Base-by-base conservation (phyloP, 2,329 filamentous ascomycete species). In the Aspergillus cejpii region DNA sequence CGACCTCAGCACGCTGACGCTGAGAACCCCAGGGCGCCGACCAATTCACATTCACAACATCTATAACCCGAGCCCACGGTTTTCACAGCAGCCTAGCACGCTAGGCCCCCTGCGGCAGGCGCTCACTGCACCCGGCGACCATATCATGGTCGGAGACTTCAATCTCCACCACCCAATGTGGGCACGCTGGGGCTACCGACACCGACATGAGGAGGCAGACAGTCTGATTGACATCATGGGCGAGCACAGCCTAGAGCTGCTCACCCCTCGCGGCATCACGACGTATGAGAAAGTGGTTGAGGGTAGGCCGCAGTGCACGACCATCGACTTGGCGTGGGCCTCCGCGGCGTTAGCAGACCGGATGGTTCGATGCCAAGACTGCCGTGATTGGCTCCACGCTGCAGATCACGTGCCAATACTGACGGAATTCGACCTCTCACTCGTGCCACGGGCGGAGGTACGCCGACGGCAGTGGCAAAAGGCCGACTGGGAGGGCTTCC, bases 1-100 rank as follows among this genome's bases (percentile, higher is more conserved):
- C 29, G 52, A 59, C 29, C 37, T 59, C 12, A 52, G 50, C 36
- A 49, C 46, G n/a, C 19, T 55, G 28, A 38, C 19, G 11, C 45
- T 41, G 1, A 19, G 15, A 6, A 2, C n/a, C n/a, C 29, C 20
- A 15, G n/a, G 12, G 14, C 29, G 29, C 10, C 27, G 27, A 10
- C 11, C 19, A 10, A 33, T 51, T 3, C 26, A 43, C 26, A 49
- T 55, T 24, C 44, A 58, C 28, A 58, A 58, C 37, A 28, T 54
- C 12, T 58, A 57, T 37, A 55, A 55, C 42, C 48, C 52, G 8
- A n/a, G 39, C 19, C 19, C 43, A 33, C 17, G 10, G 19, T n/a
- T 19, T 19, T 14, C 14, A 19, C 24, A n/a, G n/a, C 38, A 40
- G 28, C 26, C 38, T 19, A 40, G 38, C 14, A 8, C 28, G 3